Conservation (phyloP, 495 filamentous ascomycete genomes). For the Astrocystis sublimbata region DNA sequence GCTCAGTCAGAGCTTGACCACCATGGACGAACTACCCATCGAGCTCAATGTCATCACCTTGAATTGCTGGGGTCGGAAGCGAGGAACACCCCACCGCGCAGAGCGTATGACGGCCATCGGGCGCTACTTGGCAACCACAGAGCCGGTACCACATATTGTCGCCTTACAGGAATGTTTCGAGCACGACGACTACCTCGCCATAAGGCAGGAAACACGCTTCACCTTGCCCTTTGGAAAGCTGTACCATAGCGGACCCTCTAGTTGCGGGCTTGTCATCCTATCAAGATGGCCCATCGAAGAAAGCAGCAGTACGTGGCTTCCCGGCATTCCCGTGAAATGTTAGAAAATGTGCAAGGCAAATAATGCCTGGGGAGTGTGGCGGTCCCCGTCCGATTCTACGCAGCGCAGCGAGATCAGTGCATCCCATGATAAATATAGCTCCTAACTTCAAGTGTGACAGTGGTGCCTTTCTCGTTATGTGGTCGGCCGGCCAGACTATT, state of each 20-base stretch:
- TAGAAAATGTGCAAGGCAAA: too few species aligned
- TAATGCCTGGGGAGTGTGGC: too few species aligned
- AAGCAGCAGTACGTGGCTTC: constrained; percentile 46
- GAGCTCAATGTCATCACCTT: constrained; percentile 77
- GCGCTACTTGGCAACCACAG: constrained; percentile 63
- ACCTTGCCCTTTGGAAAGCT: constrained; percentile 94
- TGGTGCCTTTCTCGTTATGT: constrained; percentile 74
- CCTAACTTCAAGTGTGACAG: constrained; percentile 1
- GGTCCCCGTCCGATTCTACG: too few species aligned
- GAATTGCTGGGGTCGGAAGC: constrained; percentile 97
- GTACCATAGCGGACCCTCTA: constrained; percentile 86
- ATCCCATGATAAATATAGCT: background rate
- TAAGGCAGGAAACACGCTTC: constrained; percentile 70
- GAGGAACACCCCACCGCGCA: constrained; percentile 72
- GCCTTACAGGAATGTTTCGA: constrained; percentile 96
- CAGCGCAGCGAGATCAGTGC: background rate
- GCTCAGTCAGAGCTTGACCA: background rate
- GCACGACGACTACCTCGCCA: constrained; percentile 81
- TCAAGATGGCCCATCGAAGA: constrained; percentile 96
- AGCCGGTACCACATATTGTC: constrained; percentile 79
- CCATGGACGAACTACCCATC: constrained; percentile 41
- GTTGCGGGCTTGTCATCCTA: constrained; percentile 88
- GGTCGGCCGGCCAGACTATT: constrained; percentile 92
- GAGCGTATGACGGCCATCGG: constrained; percentile 86
- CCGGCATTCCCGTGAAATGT: background rate